Evolutionary conservation across 352 stramenopile species (phyloP).

Genomic region (Globisporangium uncinulatum): DNA sequence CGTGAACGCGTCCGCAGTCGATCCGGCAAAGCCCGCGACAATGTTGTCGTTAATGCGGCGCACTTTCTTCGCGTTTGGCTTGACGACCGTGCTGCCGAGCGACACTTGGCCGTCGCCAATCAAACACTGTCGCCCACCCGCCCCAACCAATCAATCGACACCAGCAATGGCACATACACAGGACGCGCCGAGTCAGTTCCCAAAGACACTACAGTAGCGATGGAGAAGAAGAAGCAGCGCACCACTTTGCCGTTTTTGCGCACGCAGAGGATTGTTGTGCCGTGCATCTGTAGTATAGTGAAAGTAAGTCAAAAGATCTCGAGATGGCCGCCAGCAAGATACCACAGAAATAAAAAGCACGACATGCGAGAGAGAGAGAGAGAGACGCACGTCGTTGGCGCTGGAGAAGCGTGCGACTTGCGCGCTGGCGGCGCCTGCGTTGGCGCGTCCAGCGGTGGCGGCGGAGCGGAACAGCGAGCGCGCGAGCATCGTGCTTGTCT

Average conservation of each 20-base stretch:
- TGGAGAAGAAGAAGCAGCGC: conserved; percentile 10
- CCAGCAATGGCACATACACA: not conserved
- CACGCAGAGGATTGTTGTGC: conserved; percentile 98
- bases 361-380: not conserved
- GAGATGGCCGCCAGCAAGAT: not conserved
- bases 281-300: conserved; percentile 72
- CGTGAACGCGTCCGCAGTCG: conserved; percentile 97
- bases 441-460: conserved; percentile 9
- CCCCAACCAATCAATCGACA: too few species aligned
- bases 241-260: conserved; percentile 97
- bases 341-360: not conserved
- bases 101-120: conserved; percentile 98
- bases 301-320: not conserved
- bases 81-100: conserved; percentile 93
- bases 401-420: conserved; percentile 46
- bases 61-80: conserved; percentile 98
- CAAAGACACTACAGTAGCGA: not conserved
- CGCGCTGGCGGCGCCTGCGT: conserved; percentile 6
- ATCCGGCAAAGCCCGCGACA: conserved; percentile 96
- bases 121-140: conserved; percentile 54
- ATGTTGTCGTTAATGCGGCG: conserved; percentile 93
- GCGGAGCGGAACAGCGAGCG: conserved; percentile 51
- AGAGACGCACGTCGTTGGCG: conserved; percentile 33
- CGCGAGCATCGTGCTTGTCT: conserved; percentile 34
- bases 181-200: not conserved